Evolutionary conservation across 352 stramenopile genomes (phyloP).

Genomic region (Phytophthora sansomeana): DNA sequence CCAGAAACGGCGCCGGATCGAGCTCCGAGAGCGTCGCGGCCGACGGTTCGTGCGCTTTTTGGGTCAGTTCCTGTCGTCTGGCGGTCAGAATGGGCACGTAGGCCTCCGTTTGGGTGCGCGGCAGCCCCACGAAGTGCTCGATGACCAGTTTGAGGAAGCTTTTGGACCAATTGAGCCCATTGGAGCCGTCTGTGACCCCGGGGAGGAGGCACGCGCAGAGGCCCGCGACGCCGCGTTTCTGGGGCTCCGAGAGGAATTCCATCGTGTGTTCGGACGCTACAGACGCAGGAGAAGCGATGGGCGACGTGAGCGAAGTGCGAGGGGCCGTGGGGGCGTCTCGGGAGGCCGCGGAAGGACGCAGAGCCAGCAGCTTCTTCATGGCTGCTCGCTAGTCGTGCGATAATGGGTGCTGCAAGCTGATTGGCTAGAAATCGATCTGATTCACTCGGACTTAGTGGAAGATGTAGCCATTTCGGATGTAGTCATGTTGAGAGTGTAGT

Average conservation of each 20-base stretch:
- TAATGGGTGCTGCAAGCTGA: background rate
- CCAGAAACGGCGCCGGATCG: conserved; percentile 69
- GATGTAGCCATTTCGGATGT: conserved; percentile 2
- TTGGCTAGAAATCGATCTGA: conserved; percentile 25
- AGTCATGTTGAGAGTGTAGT: conserved; percentile 24
- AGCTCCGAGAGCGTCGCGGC: conserved; percentile 31
- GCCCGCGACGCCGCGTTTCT: conserved; percentile 76
- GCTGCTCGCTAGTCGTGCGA: conserved; percentile 12
- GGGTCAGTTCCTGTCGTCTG: conserved; percentile 24
- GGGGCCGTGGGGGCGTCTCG: background rate
- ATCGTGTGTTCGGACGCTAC: conserved; percentile 30
- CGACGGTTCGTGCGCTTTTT: conserved; percentile 33
- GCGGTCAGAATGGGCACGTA: conserved; percentile 78
- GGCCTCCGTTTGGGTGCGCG: conserved; percentile 61
- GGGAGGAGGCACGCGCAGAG: conserved; percentile 76
- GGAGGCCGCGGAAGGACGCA: conserved; percentile 9
- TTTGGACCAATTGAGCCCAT: conserved; percentile 63
- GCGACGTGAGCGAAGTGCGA: background rate
- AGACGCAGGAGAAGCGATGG: background rate
- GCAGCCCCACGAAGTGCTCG: conserved; percentile 67
- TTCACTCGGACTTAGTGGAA: conserved; percentile 1
- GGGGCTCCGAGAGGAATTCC: conserved; percentile 50
- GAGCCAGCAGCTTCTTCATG: conserved; percentile 38
- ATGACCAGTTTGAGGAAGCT: conserved; percentile 70
- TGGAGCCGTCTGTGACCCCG: conserved; percentile 71